These are phyloP conservation scores for Eucalyptus shirleyi DNA, from an alignment of 345 rosid genomes.

Conservation along the genomic window DNA sequence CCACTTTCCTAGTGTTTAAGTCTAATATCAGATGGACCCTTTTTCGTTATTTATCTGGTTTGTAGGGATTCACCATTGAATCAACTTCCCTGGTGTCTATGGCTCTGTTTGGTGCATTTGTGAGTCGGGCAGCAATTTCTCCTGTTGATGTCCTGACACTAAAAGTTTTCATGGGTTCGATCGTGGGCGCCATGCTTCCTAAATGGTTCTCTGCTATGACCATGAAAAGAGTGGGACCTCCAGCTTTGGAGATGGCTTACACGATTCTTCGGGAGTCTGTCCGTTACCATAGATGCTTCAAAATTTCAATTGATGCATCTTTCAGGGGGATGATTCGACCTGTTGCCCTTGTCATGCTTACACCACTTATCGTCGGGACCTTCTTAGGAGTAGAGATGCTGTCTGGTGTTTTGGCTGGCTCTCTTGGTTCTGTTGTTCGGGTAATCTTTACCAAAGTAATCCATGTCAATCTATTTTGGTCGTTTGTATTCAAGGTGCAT, in stretches of 20 bases:
- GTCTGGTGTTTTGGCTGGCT: background rate
- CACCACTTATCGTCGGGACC: slow-evolving; percentile 20
- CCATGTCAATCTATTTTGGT: no score
- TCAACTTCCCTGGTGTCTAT: slow-evolving; percentile 30
- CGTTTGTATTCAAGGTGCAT: no score
- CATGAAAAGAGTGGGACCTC: slow-evolving; percentile 26
- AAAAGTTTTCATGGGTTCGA: slow-evolving; percentile 20
- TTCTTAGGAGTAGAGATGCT: slow-evolving; percentile 19
- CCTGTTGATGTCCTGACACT: slow-evolving; percentile 18
- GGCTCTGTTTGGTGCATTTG: slow-evolving; percentile 26
- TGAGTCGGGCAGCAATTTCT: slow-evolving; percentile 19
- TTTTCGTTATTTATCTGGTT: background rate
- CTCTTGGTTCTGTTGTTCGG: no score
- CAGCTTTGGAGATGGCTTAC: slow-evolving; percentile 17
- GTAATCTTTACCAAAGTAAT: no score
- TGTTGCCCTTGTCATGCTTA: slow-evolving; percentile 29
- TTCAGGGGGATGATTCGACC: slow-evolving; percentile 25
- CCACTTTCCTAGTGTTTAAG: background rate
- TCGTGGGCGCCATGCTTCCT: slow-evolving; percentile 29
- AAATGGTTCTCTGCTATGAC: slow-evolving; percentile 31
- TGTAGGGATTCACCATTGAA: slow-evolving; percentile 14
- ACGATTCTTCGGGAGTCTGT: background rate
- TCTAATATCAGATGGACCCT: background rate
- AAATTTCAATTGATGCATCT: slow-evolving; percentile 19
- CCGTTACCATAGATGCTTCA: background rate